Base-by-base conservation (phyloP, 2,329 filamentous ascomycete genomes). In the Colletotrichum sp. region DNA sequence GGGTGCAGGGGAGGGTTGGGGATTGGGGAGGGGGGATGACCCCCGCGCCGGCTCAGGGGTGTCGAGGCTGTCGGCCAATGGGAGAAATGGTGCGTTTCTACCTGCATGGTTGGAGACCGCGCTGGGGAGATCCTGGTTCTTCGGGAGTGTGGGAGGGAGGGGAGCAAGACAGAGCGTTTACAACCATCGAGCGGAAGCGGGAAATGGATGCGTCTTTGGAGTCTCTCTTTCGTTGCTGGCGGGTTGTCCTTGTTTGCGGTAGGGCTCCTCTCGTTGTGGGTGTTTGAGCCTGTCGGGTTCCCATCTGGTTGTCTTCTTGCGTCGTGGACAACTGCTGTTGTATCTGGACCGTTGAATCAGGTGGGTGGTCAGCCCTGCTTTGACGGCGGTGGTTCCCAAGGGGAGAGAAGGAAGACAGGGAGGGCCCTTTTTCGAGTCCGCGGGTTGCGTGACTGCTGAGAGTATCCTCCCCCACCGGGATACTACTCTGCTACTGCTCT, bases 81-180 rank as follows among this genome's bases (percentile, higher is more conserved):
- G 44, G 71, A 69, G 71, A 65, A 36, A 28, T 21, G 13, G 13
- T n/a, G 34, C 30, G 74, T 76, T 76, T 75, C 64, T 28, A 52
- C 44, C 44, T 52, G 44, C 44, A 52, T 52, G 44, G 32, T 68
- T 8, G 36, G 10, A 36, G 36, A 24, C 16, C 3, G 6, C 26
- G 3, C 65, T 8, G 68, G 72, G 68, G 21, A 16, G 21, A 75
- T 52, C 74, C 71, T 34, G 10, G 71, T 39, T 49, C 3, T 10
- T 16, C 34, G 44, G 52, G 39, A 72, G 15, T 52, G 55, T 68
- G 39, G 55, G 52, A 32, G 68, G 52, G 28, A 36, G 34, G 34
- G 57, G 24, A 59, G 39, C 18, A 49, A 49, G 39, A 49, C 39
- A 21, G 21, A 28, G 13, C 55, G 55, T 59, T 16, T 28, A 16